Conservation (phyloP, 768 basidiomycete species). For the Termitomyces sp. region DNA sequence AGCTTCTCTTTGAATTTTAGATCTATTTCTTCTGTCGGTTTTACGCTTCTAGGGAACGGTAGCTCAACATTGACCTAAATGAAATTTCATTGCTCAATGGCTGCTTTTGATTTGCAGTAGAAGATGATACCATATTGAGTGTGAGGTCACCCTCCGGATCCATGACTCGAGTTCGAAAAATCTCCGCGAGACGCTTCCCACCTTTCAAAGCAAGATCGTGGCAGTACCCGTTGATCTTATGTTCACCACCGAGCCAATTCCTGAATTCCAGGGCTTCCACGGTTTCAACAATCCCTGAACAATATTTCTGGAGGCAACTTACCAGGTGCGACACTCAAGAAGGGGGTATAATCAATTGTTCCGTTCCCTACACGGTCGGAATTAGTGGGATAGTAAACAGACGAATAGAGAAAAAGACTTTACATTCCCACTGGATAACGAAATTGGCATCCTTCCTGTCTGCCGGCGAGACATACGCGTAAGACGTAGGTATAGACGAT, state of each 20-base stretch:
- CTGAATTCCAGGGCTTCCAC: conserved; percentile 69
- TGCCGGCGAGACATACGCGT: conserved; percentile 39
- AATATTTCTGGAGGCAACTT: not conserved
- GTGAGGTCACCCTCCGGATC: conserved; percentile 62
- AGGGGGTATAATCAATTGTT: conserved; percentile 47
- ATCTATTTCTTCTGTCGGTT: conserved; percentile 17
- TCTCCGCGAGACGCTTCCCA: conserved; percentile 54
- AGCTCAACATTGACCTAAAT: conserved; percentile 36
- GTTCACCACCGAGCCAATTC: conserved; percentile 75
- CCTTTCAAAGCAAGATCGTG: conserved; percentile 66
- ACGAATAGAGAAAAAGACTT: not conserved
- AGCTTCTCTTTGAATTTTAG: conserved; percentile 24
- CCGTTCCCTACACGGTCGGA: conserved; percentile 40
- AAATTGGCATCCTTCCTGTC: conserved; percentile 33
- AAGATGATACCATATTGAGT: conserved; percentile 61
- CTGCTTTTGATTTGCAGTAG: not conserved
- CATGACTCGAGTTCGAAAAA: conserved; percentile 61
- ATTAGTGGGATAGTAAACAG: not conserved
- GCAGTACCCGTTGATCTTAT: conserved; percentile 70
- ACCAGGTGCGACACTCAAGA: conserved; percentile 48
- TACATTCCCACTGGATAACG: conserved; percentile 37
- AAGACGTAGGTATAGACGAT: conserved; percentile 54
- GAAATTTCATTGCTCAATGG: not conserved
- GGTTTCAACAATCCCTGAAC: not conserved
- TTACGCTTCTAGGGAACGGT: conserved; percentile 27